A percentile compares a stretch with the other conserved stretches of the same genome.
These are phyloP conservation scores for Dipodascus geniculatus DNA, from an alignment of 805 yeast genomes.

Conservation along the genomic window DNA sequence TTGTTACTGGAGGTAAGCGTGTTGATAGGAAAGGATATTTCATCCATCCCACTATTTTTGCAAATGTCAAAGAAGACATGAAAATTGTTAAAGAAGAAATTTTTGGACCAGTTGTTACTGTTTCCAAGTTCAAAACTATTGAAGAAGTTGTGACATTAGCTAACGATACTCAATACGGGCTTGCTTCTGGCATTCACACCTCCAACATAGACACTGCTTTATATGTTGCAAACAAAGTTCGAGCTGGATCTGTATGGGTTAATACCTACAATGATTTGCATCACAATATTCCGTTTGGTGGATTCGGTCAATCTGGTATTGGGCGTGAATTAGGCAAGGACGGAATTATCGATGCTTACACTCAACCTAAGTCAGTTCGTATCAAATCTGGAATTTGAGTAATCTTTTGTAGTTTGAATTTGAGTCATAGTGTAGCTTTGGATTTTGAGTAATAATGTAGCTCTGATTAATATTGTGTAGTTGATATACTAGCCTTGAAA, in stretches of 20 bases:
- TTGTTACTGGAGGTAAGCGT: constrained; percentile 67
- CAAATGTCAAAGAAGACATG: constrained; percentile 56
- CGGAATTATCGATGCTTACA: constrained; percentile 52
- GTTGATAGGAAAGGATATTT: constrained; percentile 47
- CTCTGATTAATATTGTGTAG: background rate
- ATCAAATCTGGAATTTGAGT: constrained; percentile 24
- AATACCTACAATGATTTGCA: constrained; percentile 65
- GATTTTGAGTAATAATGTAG: background rate
- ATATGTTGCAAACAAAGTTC: constrained; percentile 43
- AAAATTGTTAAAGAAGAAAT: constrained; percentile 70
- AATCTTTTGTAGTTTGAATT: background rate
- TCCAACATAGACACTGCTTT: constrained; percentile 54
- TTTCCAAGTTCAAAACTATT: constrained; percentile 50
- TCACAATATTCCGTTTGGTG: constrained; percentile 67
- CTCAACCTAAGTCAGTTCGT: constrained; percentile 67
- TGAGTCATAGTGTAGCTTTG: background rate
- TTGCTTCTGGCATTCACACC: constrained; percentile 76
- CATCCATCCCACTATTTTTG: constrained; percentile 66
- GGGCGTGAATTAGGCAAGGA: constrained; percentile 75
- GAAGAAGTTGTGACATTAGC: constrained; percentile 61
- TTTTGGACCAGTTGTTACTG: constrained; percentile 80
- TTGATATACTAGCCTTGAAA: too few species aligned
- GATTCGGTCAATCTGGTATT: constrained; percentile 66
- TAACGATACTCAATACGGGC: constrained; percentile 68
- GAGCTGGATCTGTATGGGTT: constrained; percentile 61